Percentiles rank a stretch among this genome's conserved stretches.
Evolutionary conservation across 129 eudicot species (phyloP).

Genomic region (Silybum marianum): DNA sequence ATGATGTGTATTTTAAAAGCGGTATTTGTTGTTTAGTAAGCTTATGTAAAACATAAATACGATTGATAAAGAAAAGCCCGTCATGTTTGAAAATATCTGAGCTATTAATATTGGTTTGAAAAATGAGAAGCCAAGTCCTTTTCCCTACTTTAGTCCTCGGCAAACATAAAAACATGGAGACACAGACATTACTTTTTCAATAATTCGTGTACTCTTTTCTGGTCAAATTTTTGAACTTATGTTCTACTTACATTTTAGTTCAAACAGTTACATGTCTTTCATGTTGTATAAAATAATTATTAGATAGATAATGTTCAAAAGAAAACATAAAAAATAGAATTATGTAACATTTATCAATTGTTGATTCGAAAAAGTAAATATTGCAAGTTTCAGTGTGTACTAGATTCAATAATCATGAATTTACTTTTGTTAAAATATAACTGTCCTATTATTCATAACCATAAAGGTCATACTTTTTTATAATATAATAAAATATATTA

Average conservation of each 20-base stretch:
- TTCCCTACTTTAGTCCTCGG: slow-evolving; percentile 2
- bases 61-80: not conserved
- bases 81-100: slow-evolving; percentile 6
- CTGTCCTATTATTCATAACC: too few species aligned
- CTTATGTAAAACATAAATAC: not conserved
- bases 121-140: slow-evolving; percentile 11
- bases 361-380: not conserved
- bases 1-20: not conserved
- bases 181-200: slow-evolving; percentile 17
- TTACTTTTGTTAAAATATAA: too few species aligned
- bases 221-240: not conserved
- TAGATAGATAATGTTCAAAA: not conserved
- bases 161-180: slow-evolving; percentile 10
- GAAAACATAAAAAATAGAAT: not conserved
- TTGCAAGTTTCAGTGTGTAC: not conserved
- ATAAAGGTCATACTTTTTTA: not conserved
- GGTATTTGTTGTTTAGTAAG: not conserved
- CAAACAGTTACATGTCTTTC: not conserved
- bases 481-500: not conserved
- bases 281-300: not conserved
- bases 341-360: not conserved
- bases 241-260: not conserved
- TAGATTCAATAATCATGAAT: not conserved
- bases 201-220: not conserved
- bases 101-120: not conserved